Base-by-base conservation (phyloP, 2,329 filamentous ascomycete genomes). In the Calonectria crousiana region DNA sequence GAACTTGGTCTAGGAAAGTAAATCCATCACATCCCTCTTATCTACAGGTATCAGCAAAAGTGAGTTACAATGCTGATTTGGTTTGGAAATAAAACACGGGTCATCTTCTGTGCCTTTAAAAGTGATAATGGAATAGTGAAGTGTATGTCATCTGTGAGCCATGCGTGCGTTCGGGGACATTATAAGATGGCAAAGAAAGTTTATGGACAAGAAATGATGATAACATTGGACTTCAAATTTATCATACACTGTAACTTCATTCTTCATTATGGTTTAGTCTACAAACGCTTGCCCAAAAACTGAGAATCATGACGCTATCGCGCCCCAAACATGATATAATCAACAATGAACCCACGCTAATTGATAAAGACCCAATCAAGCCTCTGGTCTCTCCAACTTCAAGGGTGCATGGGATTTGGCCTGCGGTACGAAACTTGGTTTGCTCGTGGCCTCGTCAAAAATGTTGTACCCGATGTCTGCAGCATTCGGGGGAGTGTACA, bases 401-500 rank as follows among this genome's bases (percentile, higher is more conserved):
- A 32, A 10, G 14, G 60, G 26, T 20, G 18, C 11, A 26, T 66
- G 60, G 10, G 69, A 56, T 36, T 66, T 56, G 26, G 60, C 69
- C 20, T 71, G 69, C 9, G 69, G 62, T 3, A 71, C 69, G 32
- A 71, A 71, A 56, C 69, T 14, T n/a, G 69, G 47, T 28, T 67
- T 71, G 34, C 69, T 51, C 2, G 69, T 71, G 26, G 47, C 28
- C 49, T 71, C 49, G 49, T 71, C 69, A 52, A 71, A 71, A 32
- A 71, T 71, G 23, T 71, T 66, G 69, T 71, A 71, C 16, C 69
- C 69, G 28, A 66, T 44, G 9, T 71, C 69, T 2, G 69, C 69
- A 1, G 69, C 69, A 30, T 71, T 71, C 6, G 69, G 69, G 30
- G 69, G 69, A 10, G 69, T 71, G n/a, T 71, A 71, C 38, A 71